Evolutionary conservation across 2,329 filamentous ascomycete genomes (phyloP).

Genomic region (Davidsoniella australis): DNA sequence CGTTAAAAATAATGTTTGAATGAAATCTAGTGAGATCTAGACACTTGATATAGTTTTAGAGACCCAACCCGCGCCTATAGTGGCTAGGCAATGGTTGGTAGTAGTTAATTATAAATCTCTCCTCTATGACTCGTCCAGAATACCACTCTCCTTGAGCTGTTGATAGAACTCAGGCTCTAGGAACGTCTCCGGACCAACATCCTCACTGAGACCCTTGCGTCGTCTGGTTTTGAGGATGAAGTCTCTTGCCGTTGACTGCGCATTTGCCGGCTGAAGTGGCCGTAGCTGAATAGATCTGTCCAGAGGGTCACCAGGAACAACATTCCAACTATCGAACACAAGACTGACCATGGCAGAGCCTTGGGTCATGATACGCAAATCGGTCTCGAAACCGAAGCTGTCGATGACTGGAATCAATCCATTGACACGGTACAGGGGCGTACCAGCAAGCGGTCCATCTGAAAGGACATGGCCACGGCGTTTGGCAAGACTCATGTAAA

Average conservation of each 20-base stretch:
- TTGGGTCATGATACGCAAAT: constrained; percentile 88
- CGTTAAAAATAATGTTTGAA: too few species aligned
- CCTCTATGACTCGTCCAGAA: constrained; percentile 43
- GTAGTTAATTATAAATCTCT: neutral
- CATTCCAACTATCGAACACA: constrained; percentile 89
- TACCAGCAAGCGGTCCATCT: constrained; percentile 88
- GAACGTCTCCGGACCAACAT: constrained; percentile 91
- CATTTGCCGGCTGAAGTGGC: constrained; percentile 72
- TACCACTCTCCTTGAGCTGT: constrained; percentile 72
- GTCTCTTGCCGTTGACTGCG: constrained; percentile 80
- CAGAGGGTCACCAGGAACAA: constrained; percentile 88
- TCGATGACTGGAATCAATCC: constrained; percentile 92
- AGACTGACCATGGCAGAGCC: constrained; percentile 79
- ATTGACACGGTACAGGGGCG: constrained; percentile 79
- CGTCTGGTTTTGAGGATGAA: constrained; percentile 92
- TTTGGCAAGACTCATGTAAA: constrained; percentile 83
- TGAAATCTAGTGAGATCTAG: too few species aligned
- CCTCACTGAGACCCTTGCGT: constrained; percentile 86
- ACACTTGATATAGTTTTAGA: too few species aligned
- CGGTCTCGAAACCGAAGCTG: constrained; percentile 94
- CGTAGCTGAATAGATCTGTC: constrained; percentile 70
- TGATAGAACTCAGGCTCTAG: constrained; percentile 87
- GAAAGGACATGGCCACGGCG: constrained; percentile 82
- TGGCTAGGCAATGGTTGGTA: too few species aligned
- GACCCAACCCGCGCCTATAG: too few species aligned